Conservation (phyloP, 2,329 filamentous ascomycete genomes). For the Aspergillus alliaceus region DNA sequence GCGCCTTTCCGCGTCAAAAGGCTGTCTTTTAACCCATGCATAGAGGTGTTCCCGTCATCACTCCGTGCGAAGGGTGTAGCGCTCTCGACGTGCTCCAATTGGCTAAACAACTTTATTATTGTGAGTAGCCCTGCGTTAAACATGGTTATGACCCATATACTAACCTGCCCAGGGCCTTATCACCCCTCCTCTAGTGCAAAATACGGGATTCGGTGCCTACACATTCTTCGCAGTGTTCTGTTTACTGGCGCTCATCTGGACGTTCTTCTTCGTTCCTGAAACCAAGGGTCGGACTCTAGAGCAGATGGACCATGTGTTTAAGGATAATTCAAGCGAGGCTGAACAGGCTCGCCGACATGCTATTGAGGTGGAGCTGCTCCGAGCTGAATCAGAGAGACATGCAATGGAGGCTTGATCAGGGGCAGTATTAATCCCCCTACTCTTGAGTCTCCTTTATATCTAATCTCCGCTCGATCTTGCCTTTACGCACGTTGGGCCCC, state of each 20-base stretch:
- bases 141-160: not conserved
- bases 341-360: slow-evolving; percentile 30
- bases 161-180: slow-evolving; percentile 52
- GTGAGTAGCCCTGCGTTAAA: slow-evolving; percentile 32
- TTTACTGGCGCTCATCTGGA: slow-evolving; percentile 52
- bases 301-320: slow-evolving; percentile 53
- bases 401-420: not conserved
- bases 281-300: slow-evolving; percentile 58
- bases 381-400: not conserved
- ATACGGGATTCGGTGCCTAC: slow-evolving; percentile 55
- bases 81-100: slow-evolving; percentile 63
- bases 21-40: slow-evolving; percentile 20
- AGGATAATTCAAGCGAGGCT: slow-evolving; percentile 35
- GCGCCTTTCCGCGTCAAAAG: not conserved
- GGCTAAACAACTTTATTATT: slow-evolving; percentile 65
- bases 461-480: not conserved
- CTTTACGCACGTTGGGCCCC: not conserved
- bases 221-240: slow-evolving; percentile 61
- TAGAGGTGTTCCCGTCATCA: slow-evolving; percentile 64
- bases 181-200: slow-evolving; percentile 63
- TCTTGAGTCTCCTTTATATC: not conserved
- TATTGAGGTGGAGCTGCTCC: slow-evolving; percentile 34
- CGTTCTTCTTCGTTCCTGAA: slow-evolving; percentile 57
- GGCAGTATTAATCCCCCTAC: rapidly evolving
- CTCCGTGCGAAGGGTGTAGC: slow-evolving; percentile 66